Base-by-base conservation (phyloP, 345 rosid species). In the Eucalyptus regnans region DNA sequence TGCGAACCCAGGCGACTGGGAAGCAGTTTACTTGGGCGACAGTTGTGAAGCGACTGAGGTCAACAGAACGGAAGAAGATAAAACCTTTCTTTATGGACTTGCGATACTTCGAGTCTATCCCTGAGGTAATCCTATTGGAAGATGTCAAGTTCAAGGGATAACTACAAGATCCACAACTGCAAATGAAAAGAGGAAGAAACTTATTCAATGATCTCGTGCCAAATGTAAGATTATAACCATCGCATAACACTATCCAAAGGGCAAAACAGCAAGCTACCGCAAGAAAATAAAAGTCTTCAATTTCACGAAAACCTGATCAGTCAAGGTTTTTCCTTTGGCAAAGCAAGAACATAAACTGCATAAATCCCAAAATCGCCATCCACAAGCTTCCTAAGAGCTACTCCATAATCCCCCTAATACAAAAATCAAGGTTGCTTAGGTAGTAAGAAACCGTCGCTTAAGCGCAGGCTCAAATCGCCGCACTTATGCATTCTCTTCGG, bases 111-210 rank as follows among this genome's bases (percentile, higher is more conserved):
- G 95, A 92, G 88, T 88, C 94, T 87, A 92, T 89, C 86, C 90
- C 89, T 52, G 94, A 92, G 41, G 93, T 89, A 92, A 93, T 92
- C 76, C 93, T 87, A 85, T 92, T 90, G 7, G 93, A 91, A 91
- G 96, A 93, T 80, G 90, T 86, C 88, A 95, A 94, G 86, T 94
- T 95, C 93, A 95, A 89, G 87, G 97, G 95, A 90, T 94, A 95
- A 87, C 92, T 91, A 62, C 96, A 95, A 44, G 96, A 93, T 81
- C 96, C 95, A 87, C 95, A 95, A 87, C 96, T 93, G 96, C 91
- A 89, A 66, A 85, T 54, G 86, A 90, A 41, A 89, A 85, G 49
- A 60, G 50, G 52, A 76, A 92, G 84, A 37, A 31, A 7, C 41
- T 84, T 25, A 54, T 6, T 62, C 9, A 14, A 62, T 62, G 33